phyloP scores from a whole-genome alignment of 352 stramenopile genomes.

The Phytophthora boehmeriae region DNA sequence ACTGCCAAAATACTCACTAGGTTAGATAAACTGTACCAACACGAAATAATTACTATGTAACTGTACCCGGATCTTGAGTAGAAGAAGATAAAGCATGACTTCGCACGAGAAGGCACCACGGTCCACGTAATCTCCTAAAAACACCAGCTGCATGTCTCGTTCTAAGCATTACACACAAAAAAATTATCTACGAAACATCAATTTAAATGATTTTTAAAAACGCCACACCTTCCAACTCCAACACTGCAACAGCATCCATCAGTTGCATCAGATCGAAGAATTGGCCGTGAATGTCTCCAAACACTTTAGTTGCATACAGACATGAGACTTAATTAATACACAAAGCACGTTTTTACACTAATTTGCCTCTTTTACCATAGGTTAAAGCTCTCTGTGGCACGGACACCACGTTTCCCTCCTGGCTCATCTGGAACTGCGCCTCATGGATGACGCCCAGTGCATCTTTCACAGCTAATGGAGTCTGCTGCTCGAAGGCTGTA shows the following conservation, averaged over 20 bases:
- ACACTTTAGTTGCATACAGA: conserved; percentile 48
- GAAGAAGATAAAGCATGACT: conserved; percentile 80
- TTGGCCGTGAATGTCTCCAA: conserved; percentile 84
- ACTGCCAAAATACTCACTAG: conserved; percentile 27
- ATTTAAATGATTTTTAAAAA: background rate
- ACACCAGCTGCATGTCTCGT: conserved; percentile 62
- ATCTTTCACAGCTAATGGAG: conserved; percentile 55
- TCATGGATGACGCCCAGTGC: conserved; percentile 71
- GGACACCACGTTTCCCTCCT: conserved; percentile 65
- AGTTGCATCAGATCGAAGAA: conserved; percentile 80
- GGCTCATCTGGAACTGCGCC: conserved; percentile 61
- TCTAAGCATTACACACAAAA: conserved; percentile 26
- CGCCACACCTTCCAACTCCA: conserved; percentile 37
- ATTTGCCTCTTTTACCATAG: conserved; percentile 30
- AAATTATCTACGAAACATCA: background rate
- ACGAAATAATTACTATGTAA: background rate
- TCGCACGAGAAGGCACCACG: conserved; percentile 83
- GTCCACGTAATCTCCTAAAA: conserved; percentile 84
- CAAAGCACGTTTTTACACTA: conserved; percentile 9
- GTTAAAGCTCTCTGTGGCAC: conserved; percentile 36
- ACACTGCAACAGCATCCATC: conserved; percentile 52
- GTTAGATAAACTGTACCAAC: conserved; percentile 3
- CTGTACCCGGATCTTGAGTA: conserved; percentile 62
- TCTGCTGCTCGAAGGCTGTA: conserved; percentile 66
- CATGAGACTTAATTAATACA: conserved; percentile 5